Base-by-base conservation (phyloP, 306 rosid species). In the Ochetophila trinervis region DNA sequence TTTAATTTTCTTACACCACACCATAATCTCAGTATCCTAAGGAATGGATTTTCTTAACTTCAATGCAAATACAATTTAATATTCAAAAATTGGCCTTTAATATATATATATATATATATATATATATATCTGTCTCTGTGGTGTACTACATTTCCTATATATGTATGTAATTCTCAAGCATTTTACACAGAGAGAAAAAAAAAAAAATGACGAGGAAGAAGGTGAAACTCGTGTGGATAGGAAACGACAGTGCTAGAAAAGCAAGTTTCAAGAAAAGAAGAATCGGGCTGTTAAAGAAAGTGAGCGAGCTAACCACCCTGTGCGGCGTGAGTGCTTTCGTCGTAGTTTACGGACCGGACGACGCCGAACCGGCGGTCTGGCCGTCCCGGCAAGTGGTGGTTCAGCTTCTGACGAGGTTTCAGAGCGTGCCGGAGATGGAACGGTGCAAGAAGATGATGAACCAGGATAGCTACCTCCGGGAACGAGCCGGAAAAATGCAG, bases 381-480 rank as follows among this genome's bases (percentile, higher is more conserved):
- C 82, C 82, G 2, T 65, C 73, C 3, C 56, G 6, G 27, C 42
- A 50, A 14, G 62, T 17, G 16, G 79, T 66, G 5, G 58, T 67
- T 3, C 62, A 68, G 18, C 69, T 80, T 15, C 60, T 72, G 47
- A 10, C 18, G 6, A 44, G 72, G 48, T 76, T 67, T 53, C 56
- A 24, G 9, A 51, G 51, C 21, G 35, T 64, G 3, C 85, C 81
- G 16, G 76, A 67, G 6, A 30, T 72, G 1, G 78, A 80, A 16
- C 48, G 76, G 30, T 57, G 40, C 63, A 71, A 53, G 66, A 76
- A 73, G 48, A 73, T 65, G 79, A 30, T 57, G 65, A 69, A 64
- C n/a, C 85, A 80, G 20, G 79, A 80, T 50, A 54, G 61, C 7
- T 80, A 68, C 49, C 67, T 80, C n/a, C 69, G 52, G 6, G 82